Evolutionary conservation across 331 rosid genomes (phyloP).

Genomic region (Telfairia occidentalis): DNA sequence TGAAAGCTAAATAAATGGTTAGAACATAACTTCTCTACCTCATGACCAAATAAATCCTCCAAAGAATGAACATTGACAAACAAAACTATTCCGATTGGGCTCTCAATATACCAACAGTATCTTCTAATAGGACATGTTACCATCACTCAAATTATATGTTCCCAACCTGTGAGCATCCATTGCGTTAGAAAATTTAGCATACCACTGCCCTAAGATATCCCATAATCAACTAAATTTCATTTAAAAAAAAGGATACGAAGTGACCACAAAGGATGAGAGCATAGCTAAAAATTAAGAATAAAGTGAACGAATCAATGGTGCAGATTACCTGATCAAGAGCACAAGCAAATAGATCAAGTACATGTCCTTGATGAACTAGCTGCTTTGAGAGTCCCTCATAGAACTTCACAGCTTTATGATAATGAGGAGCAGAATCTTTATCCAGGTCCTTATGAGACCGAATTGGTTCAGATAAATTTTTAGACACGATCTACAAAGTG

Average conservation of each 20-base stretch:
- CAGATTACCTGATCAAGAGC: conserved; percentile 91
- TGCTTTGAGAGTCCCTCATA: conserved; percentile 87
- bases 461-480: conserved; percentile 78
- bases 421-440: conserved; percentile 83
- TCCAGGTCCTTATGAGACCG: conserved; percentile 99
- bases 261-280: background rate
- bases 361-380: conserved; percentile 98
- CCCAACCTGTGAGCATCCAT: background rate
- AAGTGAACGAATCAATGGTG: background rate
- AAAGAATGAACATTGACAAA: background rate
- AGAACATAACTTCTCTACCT: background rate
- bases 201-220: background rate
- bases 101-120: background rate
- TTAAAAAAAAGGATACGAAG: background rate
- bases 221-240: background rate
- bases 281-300: conserved; percentile 1
- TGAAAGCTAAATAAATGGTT: background rate
- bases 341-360: conserved; percentile 86
- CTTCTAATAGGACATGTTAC: background rate
- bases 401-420: conserved; percentile 83
- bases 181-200: background rate
- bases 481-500: conserved; percentile 60
- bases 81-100: background rate
- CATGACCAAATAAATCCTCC: conserved; percentile 2
- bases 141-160: background rate